Base-by-base conservation (phyloP, 345 rosid species). In the Orychophragmus violaceus region DNA sequence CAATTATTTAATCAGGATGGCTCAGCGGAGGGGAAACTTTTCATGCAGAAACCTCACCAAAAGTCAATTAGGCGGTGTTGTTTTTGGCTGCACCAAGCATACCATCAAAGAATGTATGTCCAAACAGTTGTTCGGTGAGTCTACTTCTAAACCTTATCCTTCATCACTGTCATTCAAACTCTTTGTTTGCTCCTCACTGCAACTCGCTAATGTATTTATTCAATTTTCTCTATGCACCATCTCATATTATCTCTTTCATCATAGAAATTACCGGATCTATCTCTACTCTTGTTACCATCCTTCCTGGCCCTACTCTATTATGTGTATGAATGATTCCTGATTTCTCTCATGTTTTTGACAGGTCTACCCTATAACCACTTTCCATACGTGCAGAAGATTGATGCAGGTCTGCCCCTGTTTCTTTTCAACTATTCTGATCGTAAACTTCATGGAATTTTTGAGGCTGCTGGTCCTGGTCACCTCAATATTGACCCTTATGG, bases 391-490 rank as follows among this genome's bases (percentile, higher is more conserved):
- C 80, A 58, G 75, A 86, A 86, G 66, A 79, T 88, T 58, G 76
- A 76, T 21, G 64, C 78, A 3, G 89, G 93, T 58, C 63, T 90
- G 78, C 89, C 90, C 4, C 77, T 90, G 14, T 91, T 91, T 82
- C 80, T 91, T 50, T 88, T 90, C 88, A 88, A 88, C 83, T 85
- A 91, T 76, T 78, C 80, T 28, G 87, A 85, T 32, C 79, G 91
- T 65, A 88, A 78, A 32, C 87, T 91, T 59, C 72, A 85, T 81
- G 98, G 96, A 6, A 76, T 91, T 17, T 89, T 81, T 24, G 95
- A 91, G 81, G 88, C 98, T 51, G 86, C 84, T 35, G 79, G 90
- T 76, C 33, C 62, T 62, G 98, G 98, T 51, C 74, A 70, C 59
- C 62, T 82, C 65, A 79, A 89, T 77, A 83, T 91, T 14, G 75